These are phyloP conservation scores for Lagenaria siceraria DNA, from an alignment of 306 rosid genomes.

Conservation along the genomic window DNA sequence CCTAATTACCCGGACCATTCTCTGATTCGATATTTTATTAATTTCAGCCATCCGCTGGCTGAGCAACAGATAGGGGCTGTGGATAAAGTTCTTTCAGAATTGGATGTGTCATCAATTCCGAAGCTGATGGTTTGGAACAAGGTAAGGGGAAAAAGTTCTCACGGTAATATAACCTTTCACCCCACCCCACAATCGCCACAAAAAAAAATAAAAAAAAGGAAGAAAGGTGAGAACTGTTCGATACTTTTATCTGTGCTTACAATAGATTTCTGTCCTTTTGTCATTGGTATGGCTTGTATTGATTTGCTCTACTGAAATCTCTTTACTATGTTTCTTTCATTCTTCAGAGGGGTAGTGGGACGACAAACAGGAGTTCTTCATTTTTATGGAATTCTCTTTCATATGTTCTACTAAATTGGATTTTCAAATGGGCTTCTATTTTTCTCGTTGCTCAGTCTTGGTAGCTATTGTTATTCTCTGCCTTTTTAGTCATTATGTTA, in stretches of 20 bases:
- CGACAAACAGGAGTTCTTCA: not conserved
- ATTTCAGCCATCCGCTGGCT: constrained; percentile 80
- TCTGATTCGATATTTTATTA: constrained; percentile 25
- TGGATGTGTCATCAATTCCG: constrained; percentile 72
- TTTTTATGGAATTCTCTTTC: not conserved
- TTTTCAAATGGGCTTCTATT: not conserved
- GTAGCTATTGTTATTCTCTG: not conserved
- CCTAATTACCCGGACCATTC: not conserved
- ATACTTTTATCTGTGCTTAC: not conserved
- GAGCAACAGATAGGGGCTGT: constrained; percentile 95
- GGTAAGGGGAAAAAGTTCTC: constrained; percentile 17
- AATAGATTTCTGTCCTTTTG: not conserved
- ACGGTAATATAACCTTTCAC: not conserved
- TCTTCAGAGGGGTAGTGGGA: constrained; percentile 2
- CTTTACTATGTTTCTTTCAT: not conserved
- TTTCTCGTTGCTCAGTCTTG: not conserved
- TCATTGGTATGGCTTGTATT: not conserved
- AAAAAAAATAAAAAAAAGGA: not conserved
- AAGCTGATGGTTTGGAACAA: constrained; percentile 94
- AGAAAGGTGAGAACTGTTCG: not conserved
- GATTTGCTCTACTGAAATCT: not conserved
- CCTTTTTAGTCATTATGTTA: not conserved
- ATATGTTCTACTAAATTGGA: not conserved
- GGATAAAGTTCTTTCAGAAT: constrained; percentile 80
- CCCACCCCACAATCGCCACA: not conserved